Conservation (phyloP, 768 basidiomycete species). For the Agrocybe praecox region DNA sequence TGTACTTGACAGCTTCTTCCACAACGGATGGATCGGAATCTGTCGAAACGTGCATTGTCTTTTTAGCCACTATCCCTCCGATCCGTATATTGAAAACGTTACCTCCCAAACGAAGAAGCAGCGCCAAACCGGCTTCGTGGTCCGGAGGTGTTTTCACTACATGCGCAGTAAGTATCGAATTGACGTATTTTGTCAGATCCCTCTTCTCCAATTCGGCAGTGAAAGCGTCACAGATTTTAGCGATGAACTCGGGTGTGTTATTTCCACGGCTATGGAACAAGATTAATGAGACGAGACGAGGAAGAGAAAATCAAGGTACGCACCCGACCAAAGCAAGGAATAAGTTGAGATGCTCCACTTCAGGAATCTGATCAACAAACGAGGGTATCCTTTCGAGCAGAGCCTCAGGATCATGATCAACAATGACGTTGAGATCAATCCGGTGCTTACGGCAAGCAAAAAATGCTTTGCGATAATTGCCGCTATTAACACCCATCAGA, state of each 20-base stretch:
- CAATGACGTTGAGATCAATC: conserved; percentile 87
- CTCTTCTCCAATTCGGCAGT: conserved; percentile 69
- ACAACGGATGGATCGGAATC: conserved; percentile 70
- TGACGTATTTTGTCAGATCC: conserved; percentile 81
- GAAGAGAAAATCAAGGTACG: conserved; percentile 18
- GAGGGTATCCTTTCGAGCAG: conserved; percentile 64
- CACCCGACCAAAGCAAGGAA: conserved; percentile 88
- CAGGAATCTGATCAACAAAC: conserved; percentile 85
- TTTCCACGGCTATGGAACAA: conserved; percentile 53
- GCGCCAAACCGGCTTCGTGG: conserved; percentile 79
- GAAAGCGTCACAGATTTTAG: conserved; percentile 76
- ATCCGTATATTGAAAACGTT: conserved; percentile 3
- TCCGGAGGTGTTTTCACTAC: conserved; percentile 92
- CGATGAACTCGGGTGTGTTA: conserved; percentile 58
- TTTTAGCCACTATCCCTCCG: background rate
- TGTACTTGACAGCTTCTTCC: conserved; percentile 97
- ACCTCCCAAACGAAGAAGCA: conserved; percentile 84
- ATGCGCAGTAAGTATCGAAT: conserved; percentile 90
- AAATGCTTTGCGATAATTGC: conserved; percentile 85
- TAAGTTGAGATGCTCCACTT: conserved; percentile 91
- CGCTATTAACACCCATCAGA: conserved; percentile 40
- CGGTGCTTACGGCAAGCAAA: conserved; percentile 91
- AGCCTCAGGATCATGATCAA: conserved; percentile 71
- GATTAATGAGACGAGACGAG: background rate
- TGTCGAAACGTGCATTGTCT: conserved; percentile 19